Percentiles rank a stretch among this genome's conserved stretches.
Evolutionary conservation across 2,329 filamentous ascomycete genomes (phyloP).

Genomic region (Penicillium janthinellum): DNA sequence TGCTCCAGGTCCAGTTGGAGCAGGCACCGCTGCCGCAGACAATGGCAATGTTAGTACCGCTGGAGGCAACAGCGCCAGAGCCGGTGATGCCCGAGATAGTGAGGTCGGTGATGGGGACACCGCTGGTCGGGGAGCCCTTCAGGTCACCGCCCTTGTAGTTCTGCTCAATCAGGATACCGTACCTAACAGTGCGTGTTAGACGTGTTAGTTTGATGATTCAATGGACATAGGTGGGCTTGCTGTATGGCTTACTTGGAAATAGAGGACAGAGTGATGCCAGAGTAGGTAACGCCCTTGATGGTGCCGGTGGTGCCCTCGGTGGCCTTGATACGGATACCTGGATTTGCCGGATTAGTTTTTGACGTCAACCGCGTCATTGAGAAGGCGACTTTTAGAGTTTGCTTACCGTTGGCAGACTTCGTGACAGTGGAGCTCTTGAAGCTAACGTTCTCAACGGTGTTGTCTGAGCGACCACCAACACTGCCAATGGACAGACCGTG

Average conservation of each 20-base stretch:
- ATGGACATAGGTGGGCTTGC: neutral
- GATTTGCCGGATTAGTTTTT: neutral
- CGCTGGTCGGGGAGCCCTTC: constrained; percentile 36
- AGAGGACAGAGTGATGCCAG: constrained; percentile 52
- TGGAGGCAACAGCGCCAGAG: constrained; percentile 35
- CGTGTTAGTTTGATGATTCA: neutral
- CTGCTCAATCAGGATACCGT: constrained; percentile 57
- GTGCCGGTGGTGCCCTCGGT: constrained; percentile 54
- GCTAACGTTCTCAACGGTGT: constrained; percentile 56
- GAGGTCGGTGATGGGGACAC: constrained; percentile 42
- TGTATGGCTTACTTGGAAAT: constrained; percentile 57
- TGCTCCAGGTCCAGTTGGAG: constrained; percentile 51
- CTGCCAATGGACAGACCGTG: constrained; percentile 63
- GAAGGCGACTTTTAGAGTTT: neutral
- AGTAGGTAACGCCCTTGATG: constrained; percentile 57
- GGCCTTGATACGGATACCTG: constrained; percentile 61
- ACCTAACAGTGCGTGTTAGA: constrained; percentile 25
- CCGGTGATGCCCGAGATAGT: constrained; percentile 41
- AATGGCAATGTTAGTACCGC: constrained; percentile 50
- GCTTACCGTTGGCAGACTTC: constrained; percentile 26
- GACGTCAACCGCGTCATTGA: too few species aligned
- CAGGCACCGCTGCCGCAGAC: constrained; percentile 57
- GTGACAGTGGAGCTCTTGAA: constrained; percentile 48
- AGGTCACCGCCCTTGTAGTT: constrained; percentile 55
- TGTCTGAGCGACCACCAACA: constrained; percentile 59